Percentiles rank a stretch among this genome's conserved stretches.
phyloP scores from a whole-genome alignment of 2,329 filamentous ascomycete genomes.

The Diatrype stigma region DNA sequence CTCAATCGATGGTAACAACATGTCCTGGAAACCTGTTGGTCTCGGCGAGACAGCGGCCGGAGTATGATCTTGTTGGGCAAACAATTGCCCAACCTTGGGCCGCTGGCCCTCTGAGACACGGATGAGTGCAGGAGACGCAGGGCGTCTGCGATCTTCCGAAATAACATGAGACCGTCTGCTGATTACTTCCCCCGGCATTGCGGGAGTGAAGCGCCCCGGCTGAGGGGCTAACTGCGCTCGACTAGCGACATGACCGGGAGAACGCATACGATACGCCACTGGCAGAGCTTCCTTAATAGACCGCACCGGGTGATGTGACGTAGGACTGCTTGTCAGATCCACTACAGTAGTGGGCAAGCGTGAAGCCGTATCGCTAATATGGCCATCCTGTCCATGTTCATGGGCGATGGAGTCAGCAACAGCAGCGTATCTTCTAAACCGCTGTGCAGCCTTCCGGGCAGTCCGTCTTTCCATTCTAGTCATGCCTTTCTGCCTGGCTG shows the following conservation, averaged over 20 bases:
- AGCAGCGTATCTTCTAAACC: conserved; percentile 31
- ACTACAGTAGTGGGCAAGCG: conserved; percentile 10
- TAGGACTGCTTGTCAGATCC: conserved; percentile 18
- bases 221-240: conserved; percentile 10
- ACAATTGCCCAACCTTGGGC: conserved; percentile 29
- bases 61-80: conserved; percentile 8
- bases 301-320: conserved; percentile 6
- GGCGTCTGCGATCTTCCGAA: conserved; percentile 7
- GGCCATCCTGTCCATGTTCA: conserved; percentile 11
- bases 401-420: conserved; percentile 27
- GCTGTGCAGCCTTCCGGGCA: conserved; percentile 25
- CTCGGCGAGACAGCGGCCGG: conserved; percentile 20
- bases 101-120: conserved; percentile 18
- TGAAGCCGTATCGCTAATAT: conserved; percentile 12
- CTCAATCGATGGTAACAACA: conserved; percentile 29
- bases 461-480: conserved; percentile 22
- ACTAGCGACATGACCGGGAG: conserved; percentile 8
- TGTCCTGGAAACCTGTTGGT: conserved; percentile 25
- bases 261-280: conserved; percentile 6
- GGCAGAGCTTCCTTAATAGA: conserved; percentile 13
- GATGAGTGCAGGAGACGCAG: conserved; percentile 15
- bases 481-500: conserved; percentile 17
- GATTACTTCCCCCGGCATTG: conserved; percentile 5
- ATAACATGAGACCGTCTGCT: conserved; percentile 4
- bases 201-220: conserved; percentile 3